These are phyloP conservation scores for Coemansia sp. DNA, from an alignment of 192 early-diverging fungal species.

Conservation along the genomic window DNA sequence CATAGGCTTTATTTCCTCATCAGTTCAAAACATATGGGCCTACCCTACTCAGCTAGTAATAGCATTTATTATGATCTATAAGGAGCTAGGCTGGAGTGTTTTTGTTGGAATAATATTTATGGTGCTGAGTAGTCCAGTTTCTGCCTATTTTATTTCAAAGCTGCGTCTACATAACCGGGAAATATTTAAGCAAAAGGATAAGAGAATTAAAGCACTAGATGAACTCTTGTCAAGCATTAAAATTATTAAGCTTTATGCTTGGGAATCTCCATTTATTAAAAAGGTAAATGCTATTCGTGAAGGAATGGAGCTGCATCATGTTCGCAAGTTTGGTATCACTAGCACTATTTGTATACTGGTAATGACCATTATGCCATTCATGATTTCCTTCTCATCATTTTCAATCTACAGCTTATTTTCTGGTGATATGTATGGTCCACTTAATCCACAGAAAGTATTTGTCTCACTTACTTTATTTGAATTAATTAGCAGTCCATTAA, in stretches of 20 bases:
- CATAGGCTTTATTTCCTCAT: conserved; percentile 61
- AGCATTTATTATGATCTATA: conserved; percentile 77
- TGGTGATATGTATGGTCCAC: conserved; percentile 32
- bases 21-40: conserved; percentile 75
- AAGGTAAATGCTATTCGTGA: conserved; percentile 44
- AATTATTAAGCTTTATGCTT: conserved; percentile 67
- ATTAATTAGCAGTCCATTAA: conserved; percentile 41
- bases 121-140: conserved; percentile 80
- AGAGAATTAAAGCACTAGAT: conserved; percentile 63
- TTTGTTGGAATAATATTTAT: conserved; percentile 85
- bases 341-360: conserved; percentile 27
- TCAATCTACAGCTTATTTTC: conserved; percentile 35
- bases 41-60: conserved; percentile 77
- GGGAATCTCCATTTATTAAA: conserved; percentile 54
- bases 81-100: conserved; percentile 75
- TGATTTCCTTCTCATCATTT: conserved; percentile 42
- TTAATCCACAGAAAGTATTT: conserved; percentile 45
- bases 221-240: conserved; percentile 62
- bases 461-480: conserved; percentile 48
- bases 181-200: conserved; percentile 52
- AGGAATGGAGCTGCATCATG: conserved; percentile 26
- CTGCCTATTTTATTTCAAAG: conserved; percentile 66
- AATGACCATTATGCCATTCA: conserved; percentile 32
- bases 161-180: conserved; percentile 81
- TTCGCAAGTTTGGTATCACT: conserved; percentile 26